These are phyloP conservation scores for Lachnellula occidentalis DNA, from an alignment of 2,329 filamentous ascomycete species.

Conservation along the genomic window DNA sequence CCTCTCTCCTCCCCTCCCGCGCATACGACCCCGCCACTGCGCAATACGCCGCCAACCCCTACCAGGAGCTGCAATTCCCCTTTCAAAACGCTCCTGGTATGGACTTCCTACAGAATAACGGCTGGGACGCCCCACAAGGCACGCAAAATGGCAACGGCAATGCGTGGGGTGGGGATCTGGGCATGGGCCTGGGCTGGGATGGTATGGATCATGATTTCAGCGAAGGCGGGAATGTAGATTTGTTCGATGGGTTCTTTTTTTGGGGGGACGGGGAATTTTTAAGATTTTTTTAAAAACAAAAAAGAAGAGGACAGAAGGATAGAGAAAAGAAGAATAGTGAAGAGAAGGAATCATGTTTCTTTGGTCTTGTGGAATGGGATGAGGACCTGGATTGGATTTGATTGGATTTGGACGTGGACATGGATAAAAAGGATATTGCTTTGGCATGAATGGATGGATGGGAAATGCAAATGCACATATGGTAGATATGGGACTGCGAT, in stretches of 20 bases:
- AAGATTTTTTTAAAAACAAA: too few species aligned
- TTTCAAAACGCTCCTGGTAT: conserved; percentile 23
- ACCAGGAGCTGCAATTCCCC: conserved; percentile 21
- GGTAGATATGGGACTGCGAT: too few species aligned
- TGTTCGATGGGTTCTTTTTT: conserved; percentile 52
- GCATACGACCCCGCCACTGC: conserved; percentile 6
- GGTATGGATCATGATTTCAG: conserved; percentile 25
- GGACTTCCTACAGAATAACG: conserved; percentile 24
- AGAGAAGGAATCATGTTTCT: too few species aligned
- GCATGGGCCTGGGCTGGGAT: conserved; percentile 19
- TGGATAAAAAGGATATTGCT: too few species aligned
- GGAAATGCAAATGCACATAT: too few species aligned
- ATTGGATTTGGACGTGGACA: too few species aligned
- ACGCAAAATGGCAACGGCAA: conserved; percentile 11
- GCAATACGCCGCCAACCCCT: not conserved
- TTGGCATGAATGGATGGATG: too few species aligned
- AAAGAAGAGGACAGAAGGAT: too few species aligned
- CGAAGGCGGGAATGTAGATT: conserved; percentile 33
- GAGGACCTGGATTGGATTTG: too few species aligned
- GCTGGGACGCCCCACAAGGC: conserved; percentile 10
- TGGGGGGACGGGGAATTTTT: conserved; percentile 31
- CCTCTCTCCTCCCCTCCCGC: conserved; percentile 22
- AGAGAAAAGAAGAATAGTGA: too few species aligned
- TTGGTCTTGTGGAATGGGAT: too few species aligned
- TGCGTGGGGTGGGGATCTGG: conserved; percentile 16